Conservation (phyloP, 805 yeast genomes). For the Monosporozyma unispora region DNA sequence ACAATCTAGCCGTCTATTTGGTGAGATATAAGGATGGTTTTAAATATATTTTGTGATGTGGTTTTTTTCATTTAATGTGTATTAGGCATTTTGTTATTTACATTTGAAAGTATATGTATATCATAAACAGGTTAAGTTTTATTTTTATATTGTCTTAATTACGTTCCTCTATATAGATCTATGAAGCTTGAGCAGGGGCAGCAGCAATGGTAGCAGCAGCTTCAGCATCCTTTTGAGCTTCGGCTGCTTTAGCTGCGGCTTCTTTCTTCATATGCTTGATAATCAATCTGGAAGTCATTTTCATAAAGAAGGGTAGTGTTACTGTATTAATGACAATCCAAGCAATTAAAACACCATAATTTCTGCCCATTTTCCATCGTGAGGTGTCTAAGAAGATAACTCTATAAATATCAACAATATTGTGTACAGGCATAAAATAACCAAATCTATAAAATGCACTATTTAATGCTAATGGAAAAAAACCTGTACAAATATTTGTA, state of each 20-base stretch:
- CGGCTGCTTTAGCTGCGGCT: slow-evolving; percentile 8
- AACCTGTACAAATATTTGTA: slow-evolving; percentile 58
- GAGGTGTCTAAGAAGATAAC: slow-evolving; percentile 50
- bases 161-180: no score
- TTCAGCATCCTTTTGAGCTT: neutral
- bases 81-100: no score
- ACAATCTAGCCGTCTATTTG: no score
- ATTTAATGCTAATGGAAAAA: slow-evolving; percentile 51
- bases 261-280: slow-evolving; percentile 27
- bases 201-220: neutral
- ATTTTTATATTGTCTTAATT: no score
- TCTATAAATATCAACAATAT: slow-evolving; percentile 51
- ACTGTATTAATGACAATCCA: slow-evolving; percentile 49
- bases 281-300: slow-evolving; percentile 29
- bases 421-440: slow-evolving; percentile 60
- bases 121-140: no score
- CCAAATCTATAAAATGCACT: slow-evolving; percentile 53
- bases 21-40: no score
- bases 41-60: no score
- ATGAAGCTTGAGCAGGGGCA: neutral
- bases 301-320: slow-evolving; percentile 38
- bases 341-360: slow-evolving; percentile 48
- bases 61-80: no score
- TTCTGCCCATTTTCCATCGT: slow-evolving; percentile 49
- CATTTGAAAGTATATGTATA: no score